These are phyloP conservation scores for Gaertneriomyces semiglobifer DNA, from an alignment of 192 early-diverging fungal genomes.

Conservation along the genomic window DNA sequence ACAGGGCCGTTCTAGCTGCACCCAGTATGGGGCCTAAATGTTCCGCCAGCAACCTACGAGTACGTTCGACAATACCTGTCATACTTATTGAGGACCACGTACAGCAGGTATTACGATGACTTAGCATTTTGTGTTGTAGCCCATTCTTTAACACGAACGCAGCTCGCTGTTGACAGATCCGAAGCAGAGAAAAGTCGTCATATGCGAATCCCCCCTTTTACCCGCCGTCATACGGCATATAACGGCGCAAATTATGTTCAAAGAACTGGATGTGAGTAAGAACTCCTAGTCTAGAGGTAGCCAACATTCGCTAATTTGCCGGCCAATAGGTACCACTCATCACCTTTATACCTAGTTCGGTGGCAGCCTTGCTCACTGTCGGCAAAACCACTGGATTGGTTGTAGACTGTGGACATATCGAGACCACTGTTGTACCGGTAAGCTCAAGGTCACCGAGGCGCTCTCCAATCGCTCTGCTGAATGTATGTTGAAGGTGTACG, in stretches of 20 bases:
- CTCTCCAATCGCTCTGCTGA: too few relatives aligned
- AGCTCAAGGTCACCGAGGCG: conserved; percentile 3
- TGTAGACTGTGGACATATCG: conserved; percentile 78
- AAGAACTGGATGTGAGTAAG: conserved; percentile 61
- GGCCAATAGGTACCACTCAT: conserved; percentile 68
- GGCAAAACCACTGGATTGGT: conserved; percentile 78
- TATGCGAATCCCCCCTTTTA: conserved; percentile 72
- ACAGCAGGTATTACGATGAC: too few relatives aligned
- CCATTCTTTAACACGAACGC: conserved; percentile 11
- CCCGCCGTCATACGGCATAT: conserved; percentile 65
- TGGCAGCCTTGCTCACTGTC: conserved; percentile 71
- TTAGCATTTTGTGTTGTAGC: not conserved
- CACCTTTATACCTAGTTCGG: conserved; percentile 67
- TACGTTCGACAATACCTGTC: too few relatives aligned
- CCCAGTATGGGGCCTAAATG: conserved; percentile 16
- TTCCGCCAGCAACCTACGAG: not conserved
- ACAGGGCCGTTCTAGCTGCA: conserved; percentile 1
- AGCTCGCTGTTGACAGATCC: conserved; percentile 76
- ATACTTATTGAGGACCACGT: too few relatives aligned
- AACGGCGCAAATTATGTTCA: conserved; percentile 70
- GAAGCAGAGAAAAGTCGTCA: conserved; percentile 75
- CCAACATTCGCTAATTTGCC: not conserved
- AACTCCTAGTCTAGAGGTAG: not conserved
- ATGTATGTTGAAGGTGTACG: conserved; percentile 52
- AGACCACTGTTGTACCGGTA: conserved; percentile 76